Base-by-base conservation (phyloP, 2,329 filamentous ascomycete species). In the Ascosphaera aggregata region DNA sequence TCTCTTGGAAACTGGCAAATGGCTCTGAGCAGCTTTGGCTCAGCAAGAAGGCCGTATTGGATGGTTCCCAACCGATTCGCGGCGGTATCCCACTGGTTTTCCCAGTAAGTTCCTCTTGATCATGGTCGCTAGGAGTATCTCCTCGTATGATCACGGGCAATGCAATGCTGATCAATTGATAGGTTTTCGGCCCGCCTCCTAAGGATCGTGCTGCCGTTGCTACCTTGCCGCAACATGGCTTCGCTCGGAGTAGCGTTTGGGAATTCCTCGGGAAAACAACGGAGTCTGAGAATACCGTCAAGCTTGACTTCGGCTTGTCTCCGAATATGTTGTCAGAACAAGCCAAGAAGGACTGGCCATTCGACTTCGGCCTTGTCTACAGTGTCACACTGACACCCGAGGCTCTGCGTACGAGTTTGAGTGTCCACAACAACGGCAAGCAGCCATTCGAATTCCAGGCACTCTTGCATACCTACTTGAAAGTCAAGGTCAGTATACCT, bases 41-140 rank as follows among this genome's bases (percentile, higher is more conserved):
- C 47, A 89, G 80, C 59, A 72, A 84, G 43, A 73, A 67, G 42
- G 79, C 85, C 35, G 72, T 71, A 50, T 64, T 93, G 41, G 85
- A 95, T 53, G 86, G 89, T 39, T 76, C 68, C 48, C 93, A 92
- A 64, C 69, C 86, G 18, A 85, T 95, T 39, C 70, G 89, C 45
- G 89, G 89, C 41, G 86, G 86, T 11, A 81, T 95, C 48, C 86
- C 86, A 3, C 62, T 95, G 39, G 84, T 94, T 27, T 95, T 94
- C 54, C 86, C 86, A 7, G 85, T 93, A 66, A 46, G 72, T 63
- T 31, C 18, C 11, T n/a, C 30, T 34, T 42, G n/a, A 5, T 15
- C 18, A 35, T 27, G 22, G 13, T 13, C 13, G 22, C 22, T 7
- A 27, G 22, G 22, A 27, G 13, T 27, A 27, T 27, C 20, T 7